Conservation (phyloP, 78 protist genomes). For the Speleostelium caveatum region DNA sequence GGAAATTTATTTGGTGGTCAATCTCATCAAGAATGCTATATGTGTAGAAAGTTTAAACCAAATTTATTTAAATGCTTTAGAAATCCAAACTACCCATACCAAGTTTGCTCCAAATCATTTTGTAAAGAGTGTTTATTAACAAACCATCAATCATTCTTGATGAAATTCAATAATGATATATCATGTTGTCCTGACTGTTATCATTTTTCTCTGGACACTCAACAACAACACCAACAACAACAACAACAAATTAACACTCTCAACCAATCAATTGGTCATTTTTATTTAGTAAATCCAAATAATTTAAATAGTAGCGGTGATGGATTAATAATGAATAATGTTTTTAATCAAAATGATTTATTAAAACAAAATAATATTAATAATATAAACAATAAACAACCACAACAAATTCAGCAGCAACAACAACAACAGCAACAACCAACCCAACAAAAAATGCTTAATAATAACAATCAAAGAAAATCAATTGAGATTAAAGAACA, state of each 20-base stretch:
- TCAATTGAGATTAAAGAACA: not conserved
- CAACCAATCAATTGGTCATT: not conserved
- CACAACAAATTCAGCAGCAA: conserved; percentile 5
- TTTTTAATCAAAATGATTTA: not conserved
- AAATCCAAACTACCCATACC: not conserved
- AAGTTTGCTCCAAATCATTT: conserved; percentile 12
- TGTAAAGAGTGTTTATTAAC: conserved; percentile 49
- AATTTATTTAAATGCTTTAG: not conserved
- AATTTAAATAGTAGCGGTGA: not conserved
- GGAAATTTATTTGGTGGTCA: not conserved
- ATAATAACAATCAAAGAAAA: not conserved
- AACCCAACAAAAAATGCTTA: conserved; percentile 8
- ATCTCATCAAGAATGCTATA: too few species aligned
- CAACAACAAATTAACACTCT: not conserved
- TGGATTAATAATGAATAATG: not conserved
- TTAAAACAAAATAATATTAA: too few species aligned
- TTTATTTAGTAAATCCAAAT: too few species aligned
- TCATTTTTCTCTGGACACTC: not conserved
- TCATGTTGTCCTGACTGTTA: conserved; percentile 45
- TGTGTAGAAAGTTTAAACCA: conserved; percentile 16
- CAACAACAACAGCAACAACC: too few species aligned
- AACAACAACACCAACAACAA: not conserved
- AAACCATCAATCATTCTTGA: not conserved
- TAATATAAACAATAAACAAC: not conserved
- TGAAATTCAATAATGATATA: not conserved